Evolutionary conservation across 1,139 yeast genomes (phyloP), one percentile per base, ranked within the genome.

Genomic region (Nakaseomyces nivariensis): DNA sequence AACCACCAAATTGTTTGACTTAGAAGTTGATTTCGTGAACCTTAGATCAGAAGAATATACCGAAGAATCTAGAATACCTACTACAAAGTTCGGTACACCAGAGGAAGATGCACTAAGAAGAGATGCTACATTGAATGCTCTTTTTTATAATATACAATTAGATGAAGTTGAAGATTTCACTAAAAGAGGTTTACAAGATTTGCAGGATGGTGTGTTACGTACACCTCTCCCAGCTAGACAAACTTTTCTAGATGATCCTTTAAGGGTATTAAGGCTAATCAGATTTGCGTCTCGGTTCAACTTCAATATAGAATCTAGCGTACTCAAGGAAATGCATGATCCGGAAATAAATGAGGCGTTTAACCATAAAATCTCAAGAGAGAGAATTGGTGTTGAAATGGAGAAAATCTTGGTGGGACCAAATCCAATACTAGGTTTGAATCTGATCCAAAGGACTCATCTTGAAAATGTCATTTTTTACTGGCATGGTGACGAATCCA

Each of bases 71-170:
- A 71, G 98, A 50, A 88, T 92, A 24, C 98, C 99, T 0, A 67
- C 72, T 0, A 69, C 72, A 48, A 76, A 76, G 57, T 85, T 82
- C 61, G 99, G 98, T 0, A 88, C 97, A 0, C 92, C 97, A 0
- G 77, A 79, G 54, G 87, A 92, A 61, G 99, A 92, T 67, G 97
- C 98, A 0, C 72, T 79, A 58, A 77, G 98, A 60, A 74, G 99
- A 61, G 99, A 92, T 69, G 97, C 97, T 2, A 92, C 98, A 0
- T 72, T 92, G 52, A 85, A 92, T 67, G 96, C 98, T 0, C 70
- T 92, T 37, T 92, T 92, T 63, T 92, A 85, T 68, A 92, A 92
- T 66, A 73, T 92, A 47, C 77, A 78, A 51, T 77, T 80, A 17
- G 72, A 72, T 25, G 59, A 74, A 52, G 81, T 92, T 25, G 99